Evolutionary conservation across 129 eudicot species (phyloP), one percentile per base, ranked within the genome.

Genomic region (Escallonia rubra): DNA sequence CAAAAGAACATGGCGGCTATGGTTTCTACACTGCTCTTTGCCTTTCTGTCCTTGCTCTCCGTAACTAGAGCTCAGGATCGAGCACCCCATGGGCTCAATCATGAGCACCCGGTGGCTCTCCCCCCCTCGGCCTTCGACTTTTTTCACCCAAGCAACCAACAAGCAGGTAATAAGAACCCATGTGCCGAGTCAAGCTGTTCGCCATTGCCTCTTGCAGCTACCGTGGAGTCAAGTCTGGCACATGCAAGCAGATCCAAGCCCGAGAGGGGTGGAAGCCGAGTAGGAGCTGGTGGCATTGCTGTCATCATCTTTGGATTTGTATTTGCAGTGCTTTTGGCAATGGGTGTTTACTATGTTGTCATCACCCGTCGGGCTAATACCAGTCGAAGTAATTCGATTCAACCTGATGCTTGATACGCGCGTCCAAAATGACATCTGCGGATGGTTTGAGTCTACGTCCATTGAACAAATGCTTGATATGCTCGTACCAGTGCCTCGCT

Each of bases 101-200:
- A 76, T 14, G 79, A 73, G 58, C 60, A 62, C 61, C 87, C 85
- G 0, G 47, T 66, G 44, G 91, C 91, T 3, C 68, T 90, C 43
- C 73, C 97, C 4, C 97, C 97, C 12, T 67, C 83, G 13, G 96
- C 96, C 44, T 83, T 76, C 68, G 73, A 74, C 0, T 90, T 86
- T 56, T 90, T 90, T 73, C 83, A 86, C 81, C 89, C 95, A 2
- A 70, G 76, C 38, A 67, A 70, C 6, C 70, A 58, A 41, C 76
- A 80, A 11, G 72, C 79, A 2, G 57, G 38, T 7, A 47, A 52
- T 54, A 65, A 63, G 51, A 44, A 58, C 49, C 81, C 82, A 3
- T 82, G 88, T 59, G 72, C 72, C 52, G 55, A 66, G 61, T 64
- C 86, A 50, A 59, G 58, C 12, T 80, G 91, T 68, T 70, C 87